phyloP scores from a whole-genome alignment of 441 rosid species.

The Metrosideros polymorpha region DNA sequence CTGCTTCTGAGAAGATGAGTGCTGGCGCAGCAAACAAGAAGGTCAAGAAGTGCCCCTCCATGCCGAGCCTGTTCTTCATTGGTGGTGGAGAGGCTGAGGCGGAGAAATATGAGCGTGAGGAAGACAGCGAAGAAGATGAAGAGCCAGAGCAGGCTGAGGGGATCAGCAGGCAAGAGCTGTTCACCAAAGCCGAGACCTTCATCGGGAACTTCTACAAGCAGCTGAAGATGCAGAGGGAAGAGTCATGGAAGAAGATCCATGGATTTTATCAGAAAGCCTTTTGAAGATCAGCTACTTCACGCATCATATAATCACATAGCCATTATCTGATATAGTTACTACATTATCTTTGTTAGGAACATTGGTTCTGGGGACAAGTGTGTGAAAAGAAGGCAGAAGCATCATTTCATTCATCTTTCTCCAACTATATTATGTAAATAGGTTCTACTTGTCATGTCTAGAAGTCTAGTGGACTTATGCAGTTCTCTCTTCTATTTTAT shows the following conservation, averaged over 20 bases:
- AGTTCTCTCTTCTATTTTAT: neutral
- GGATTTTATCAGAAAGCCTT: conserved; percentile 41
- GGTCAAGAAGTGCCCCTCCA: conserved; percentile 39
- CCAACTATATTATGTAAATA: neutral
- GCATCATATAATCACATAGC: neutral
- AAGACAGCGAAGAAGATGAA: conserved; percentile 12
- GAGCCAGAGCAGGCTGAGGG: conserved; percentile 16
- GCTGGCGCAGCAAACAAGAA: neutral
- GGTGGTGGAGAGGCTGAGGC: conserved; percentile 25
- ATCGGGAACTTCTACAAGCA: conserved; percentile 60
- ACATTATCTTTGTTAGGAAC: neutral
- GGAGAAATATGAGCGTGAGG: neutral
- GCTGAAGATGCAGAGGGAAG: conserved; percentile 71
- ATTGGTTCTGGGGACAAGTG: neutral
- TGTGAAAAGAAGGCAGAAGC: neutral
- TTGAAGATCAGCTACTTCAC: neutral
- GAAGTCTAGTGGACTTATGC: neutral
- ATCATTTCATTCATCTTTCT: neutral
- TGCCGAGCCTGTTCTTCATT: conserved; percentile 59
- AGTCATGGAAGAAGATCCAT: conserved; percentile 51
- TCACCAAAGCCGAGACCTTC: conserved; percentile 51
- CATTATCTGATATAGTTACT: neutral
- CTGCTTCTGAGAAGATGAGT: conserved; percentile 23
- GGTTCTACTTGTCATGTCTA: neutral
- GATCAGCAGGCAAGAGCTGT: conserved; percentile 42